Percentiles rank a stretch among this genome's conserved stretches.
phyloP scores from a whole-genome alignment of 2,329 filamentous ascomycete species.

The Falciphora oryzae region DNA sequence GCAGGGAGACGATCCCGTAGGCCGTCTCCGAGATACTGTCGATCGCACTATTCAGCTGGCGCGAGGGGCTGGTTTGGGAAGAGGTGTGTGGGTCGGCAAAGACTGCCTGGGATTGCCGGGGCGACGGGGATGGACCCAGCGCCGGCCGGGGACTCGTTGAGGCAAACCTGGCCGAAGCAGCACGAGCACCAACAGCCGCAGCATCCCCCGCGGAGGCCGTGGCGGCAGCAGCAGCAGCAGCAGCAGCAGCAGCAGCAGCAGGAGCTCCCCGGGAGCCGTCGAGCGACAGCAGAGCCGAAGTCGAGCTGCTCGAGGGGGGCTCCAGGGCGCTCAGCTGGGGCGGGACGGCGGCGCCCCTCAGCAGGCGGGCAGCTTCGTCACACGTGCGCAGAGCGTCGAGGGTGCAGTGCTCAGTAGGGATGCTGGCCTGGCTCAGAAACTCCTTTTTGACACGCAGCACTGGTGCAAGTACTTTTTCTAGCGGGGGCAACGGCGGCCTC shows the following conservation, averaged over 20 bases:
- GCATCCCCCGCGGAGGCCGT: constrained; percentile 3
- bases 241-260: background rate
- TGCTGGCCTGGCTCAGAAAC: constrained; percentile 38
- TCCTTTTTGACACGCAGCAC: constrained; percentile 37
- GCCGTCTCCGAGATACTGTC: constrained; percentile 52
- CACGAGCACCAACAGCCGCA: background rate
- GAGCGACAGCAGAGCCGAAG: constrained; percentile 48
- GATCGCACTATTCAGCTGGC: constrained; percentile 36
- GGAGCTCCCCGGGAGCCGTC: constrained; percentile 16
- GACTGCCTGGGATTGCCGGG: constrained; percentile 1
- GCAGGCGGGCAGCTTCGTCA: constrained; percentile 34
- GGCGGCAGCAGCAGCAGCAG: background rate
- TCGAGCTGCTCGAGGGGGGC: constrained; percentile 37
- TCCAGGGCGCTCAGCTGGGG: constrained; percentile 34
- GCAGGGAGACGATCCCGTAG: constrained; percentile 66
- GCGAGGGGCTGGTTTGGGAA: too few relatives aligned
- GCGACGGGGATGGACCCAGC: constrained; percentile 9
- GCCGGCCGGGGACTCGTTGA: constrained; percentile 6
- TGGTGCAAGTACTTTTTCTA: constrained; percentile 33
- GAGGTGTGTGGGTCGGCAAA: constrained; percentile 11
- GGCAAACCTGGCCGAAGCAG: background rate
- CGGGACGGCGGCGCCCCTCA: constrained; percentile 29
- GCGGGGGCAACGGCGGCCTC: constrained; percentile 23
- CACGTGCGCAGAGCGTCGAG: constrained; percentile 38
- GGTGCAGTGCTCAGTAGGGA: constrained; percentile 39